These are phyloP conservation scores for Pyrenochaeta sp. DNA, from an alignment of 2,329 filamentous ascomycete genomes.

Conservation along the genomic window DNA sequence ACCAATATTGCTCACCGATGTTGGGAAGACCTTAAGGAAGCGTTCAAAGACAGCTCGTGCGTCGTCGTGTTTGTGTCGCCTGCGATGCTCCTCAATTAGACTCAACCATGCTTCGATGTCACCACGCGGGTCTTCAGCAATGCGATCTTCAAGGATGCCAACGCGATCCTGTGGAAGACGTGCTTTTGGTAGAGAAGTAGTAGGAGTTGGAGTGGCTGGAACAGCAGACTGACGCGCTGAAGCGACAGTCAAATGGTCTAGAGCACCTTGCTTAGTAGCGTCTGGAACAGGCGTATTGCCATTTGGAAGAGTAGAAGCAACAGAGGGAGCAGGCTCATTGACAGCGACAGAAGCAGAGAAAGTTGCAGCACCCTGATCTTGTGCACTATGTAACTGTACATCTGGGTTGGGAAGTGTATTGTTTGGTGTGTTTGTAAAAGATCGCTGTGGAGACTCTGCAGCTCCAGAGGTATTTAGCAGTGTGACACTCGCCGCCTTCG, in stretches of 20 bases:
- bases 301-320: conserved; percentile 60
- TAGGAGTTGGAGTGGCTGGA: conserved; percentile 39
- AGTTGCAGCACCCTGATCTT: conserved; percentile 58
- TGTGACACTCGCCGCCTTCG: conserved; percentile 56
- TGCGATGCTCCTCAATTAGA: conserved; percentile 84
- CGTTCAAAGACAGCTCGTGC: conserved; percentile 82
- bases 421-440: conserved; percentile 65
- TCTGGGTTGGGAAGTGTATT: conserved; percentile 63
- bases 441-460: conserved; percentile 62
- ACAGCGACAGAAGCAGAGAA: conserved; percentile 50
- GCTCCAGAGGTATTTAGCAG: conserved; percentile 59
- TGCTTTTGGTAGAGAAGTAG: conserved; percentile 52
- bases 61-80: conserved; percentile 82
- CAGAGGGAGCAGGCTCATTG: conserved; percentile 58
- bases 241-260: conserved; percentile 35
- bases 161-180: conserved; percentile 76
- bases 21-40: conserved; percentile 87
- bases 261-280: conserved; percentile 45
- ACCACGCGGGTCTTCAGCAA: conserved; percentile 90
- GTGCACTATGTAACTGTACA: conserved; percentile 69
- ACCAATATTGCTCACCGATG: conserved; percentile 73
- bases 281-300: conserved; percentile 50
- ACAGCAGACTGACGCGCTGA: conserved; percentile 53
- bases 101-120: conserved; percentile 91
- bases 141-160: conserved; percentile 85